Base-by-base conservation (phyloP, 352 stramenopile species). In the Pythium aphanidermatum region DNA sequence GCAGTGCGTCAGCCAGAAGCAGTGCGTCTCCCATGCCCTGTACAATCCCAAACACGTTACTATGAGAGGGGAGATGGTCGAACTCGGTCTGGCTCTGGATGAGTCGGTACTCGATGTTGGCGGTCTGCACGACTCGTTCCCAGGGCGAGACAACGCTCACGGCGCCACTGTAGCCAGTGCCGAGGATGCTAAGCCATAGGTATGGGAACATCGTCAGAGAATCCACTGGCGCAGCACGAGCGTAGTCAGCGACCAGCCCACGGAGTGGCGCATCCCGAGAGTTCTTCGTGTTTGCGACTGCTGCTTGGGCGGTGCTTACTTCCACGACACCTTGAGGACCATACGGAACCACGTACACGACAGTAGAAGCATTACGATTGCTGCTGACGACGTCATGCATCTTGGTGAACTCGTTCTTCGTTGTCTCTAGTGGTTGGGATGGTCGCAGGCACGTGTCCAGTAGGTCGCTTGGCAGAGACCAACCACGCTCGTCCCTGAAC, bases 141-240 rank as follows among this genome's bases (percentile, higher is more conserved):
- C 2, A 83, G 23, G 26, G 34, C 38, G 37, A 38, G 2, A 32
- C 30, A 4, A 49, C 36, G 5, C 52, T 28, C 16, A 81, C 53
- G 2, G 64, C 24, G 39, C 39, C 31, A 57, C 3, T 52, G 28
- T 81, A 84, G 34, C 68, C 62, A 0, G 58, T 29, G 16, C 72
- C 65, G 13, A 84, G 59, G 33, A 84, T 68, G 35, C 51, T 70
- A 45, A 82, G 67, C 72, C 72, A 84, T 27, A 82, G 36, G 27
- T 80, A 78, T 30, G 72, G 69, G 36, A 84, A 80, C 35, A 84
- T 46, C 9, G 69, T 82, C 19, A 80, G 51, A 6, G 64, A 46
- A 13, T 84, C 69, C 11, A 82, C 58, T n/a, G 69, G 69, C 16
- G 42, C 40, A 2, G 58, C 55, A 9, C 68, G 68, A n/a, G 66